phyloP scores from a whole-genome alignment of 1,284 basidiomycete species.

The Ceratobasidium sp. region DNA sequence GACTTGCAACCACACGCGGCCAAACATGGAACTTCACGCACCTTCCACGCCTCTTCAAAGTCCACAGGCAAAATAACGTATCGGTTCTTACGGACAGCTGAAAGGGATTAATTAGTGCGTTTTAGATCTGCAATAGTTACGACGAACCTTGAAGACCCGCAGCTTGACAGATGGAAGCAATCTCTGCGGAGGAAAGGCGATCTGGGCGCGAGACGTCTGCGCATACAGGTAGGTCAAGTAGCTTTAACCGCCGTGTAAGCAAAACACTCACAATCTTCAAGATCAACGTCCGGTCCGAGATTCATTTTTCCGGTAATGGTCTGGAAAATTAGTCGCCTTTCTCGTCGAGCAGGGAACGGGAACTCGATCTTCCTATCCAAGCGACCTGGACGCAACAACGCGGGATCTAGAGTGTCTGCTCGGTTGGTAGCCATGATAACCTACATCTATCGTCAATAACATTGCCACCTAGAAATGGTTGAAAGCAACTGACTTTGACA shows the following conservation, averaged over 20 bases:
- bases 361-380: slow-evolving; percentile 99
- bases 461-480: not conserved
- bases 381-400: slow-evolving; percentile 95
- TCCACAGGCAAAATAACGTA: slow-evolving; percentile 97
- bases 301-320: slow-evolving; percentile 99
- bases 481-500: slow-evolving; percentile 78
- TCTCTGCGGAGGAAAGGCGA: slow-evolving; percentile 93
- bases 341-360: slow-evolving; percentile 90
- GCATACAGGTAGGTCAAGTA: slow-evolving; percentile 7
- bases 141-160: slow-evolving; percentile 91
- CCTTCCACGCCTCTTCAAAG: slow-evolving; percentile 99
- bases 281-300: slow-evolving; percentile 94
- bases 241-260: not conserved
- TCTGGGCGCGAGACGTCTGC: slow-evolving; percentile 96
- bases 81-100: slow-evolving; percentile 96
- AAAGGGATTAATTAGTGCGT: not conserved
- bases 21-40: slow-evolving; percentile 57
- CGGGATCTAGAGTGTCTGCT: slow-evolving; percentile 95
- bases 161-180: slow-evolving; percentile 94
- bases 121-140: not conserved
- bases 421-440: slow-evolving; percentile 99
- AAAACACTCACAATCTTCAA: slow-evolving; percentile 87
- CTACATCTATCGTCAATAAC: slow-evolving; percentile 52
- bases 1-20: slow-evolving; percentile 47
- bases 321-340: slow-evolving; percentile 98